A percentile compares a stretch with the other conserved stretches of the same genome.
phyloP scores from a whole-genome alignment of 176 grass and related monocot species.

The Cymbopogon citratus region DNA sequence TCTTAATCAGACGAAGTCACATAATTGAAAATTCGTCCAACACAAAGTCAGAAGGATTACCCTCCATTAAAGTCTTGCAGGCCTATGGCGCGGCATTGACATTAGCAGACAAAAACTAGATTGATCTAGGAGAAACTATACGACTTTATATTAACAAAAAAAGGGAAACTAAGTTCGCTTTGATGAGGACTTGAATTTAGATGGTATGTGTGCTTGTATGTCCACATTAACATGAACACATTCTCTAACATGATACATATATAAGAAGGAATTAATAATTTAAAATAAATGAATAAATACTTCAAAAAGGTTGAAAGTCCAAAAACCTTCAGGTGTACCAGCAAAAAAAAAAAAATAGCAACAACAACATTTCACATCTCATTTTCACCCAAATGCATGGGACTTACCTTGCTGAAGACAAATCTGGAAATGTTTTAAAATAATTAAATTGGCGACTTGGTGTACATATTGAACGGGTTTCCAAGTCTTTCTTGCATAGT shows the following conservation, averaged over 20 bases:
- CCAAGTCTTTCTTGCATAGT: neutral
- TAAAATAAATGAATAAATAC: neutral
- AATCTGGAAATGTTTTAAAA: neutral
- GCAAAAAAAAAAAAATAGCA: neutral
- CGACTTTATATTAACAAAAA: neutral
- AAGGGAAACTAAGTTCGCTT: neutral
- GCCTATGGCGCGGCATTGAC: neutral
- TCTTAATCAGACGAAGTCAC: neutral
- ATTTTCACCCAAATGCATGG: neutral
- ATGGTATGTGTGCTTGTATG: neutral
- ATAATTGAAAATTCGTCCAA: slow-evolving; percentile 9
- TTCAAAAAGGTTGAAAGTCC: neutral
- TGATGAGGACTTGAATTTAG: neutral
- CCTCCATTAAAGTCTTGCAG: neutral
- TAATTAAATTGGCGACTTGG: neutral
- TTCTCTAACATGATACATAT: neutral
- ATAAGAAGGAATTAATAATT: neutral
- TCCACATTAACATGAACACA: neutral
- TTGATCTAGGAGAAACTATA: neutral
- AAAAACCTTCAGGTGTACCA: neutral
- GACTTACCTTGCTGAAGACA: neutral
- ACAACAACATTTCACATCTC: neutral
- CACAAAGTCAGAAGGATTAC: neutral
- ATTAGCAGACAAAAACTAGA: neutral
- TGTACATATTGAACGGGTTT: neutral